These are phyloP conservation scores for Talaromyces sp. DNA, from an alignment of 2,329 filamentous ascomycete species.

Conservation along the genomic window DNA sequence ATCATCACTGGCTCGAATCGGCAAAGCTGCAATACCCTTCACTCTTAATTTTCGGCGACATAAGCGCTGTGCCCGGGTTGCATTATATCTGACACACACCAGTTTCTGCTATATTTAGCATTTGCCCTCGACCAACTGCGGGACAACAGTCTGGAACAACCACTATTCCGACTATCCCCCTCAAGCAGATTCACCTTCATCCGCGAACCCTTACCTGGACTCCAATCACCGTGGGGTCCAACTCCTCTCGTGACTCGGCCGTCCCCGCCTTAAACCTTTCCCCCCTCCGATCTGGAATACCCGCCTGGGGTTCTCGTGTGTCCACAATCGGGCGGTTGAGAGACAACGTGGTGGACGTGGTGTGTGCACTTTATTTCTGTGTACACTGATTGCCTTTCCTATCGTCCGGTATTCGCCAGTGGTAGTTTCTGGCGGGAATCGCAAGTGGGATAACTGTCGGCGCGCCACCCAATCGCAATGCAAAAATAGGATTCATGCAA, in stretches of 20 bases:
- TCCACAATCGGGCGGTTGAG: slow-evolving; percentile 3
- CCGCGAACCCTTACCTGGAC: not conserved
- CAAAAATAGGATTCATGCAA: slow-evolving; percentile 34
- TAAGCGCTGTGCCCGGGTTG: slow-evolving; percentile 24
- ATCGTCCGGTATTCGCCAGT: not conserved
- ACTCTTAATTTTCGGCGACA: slow-evolving; percentile 3
- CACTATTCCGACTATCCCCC: slow-evolving; percentile 9
- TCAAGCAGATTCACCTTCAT: slow-evolving; percentile 1
- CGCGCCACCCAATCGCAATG: slow-evolving; percentile 34
- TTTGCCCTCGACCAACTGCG: slow-evolving; percentile 25
- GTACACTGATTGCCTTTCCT: not conserved
- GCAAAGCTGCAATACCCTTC: not conserved
- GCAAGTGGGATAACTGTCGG: slow-evolving; percentile 23
- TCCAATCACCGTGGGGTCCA: slow-evolving; percentile 12
- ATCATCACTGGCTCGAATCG: not conserved
- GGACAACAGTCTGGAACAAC: slow-evolving; percentile 27
- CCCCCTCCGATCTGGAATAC: slow-evolving; percentile 2
- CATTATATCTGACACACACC: slow-evolving; percentile 31
- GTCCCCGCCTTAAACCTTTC: slow-evolving; percentile 5
- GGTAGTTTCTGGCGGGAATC: slow-evolving; percentile 11
- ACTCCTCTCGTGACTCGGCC: slow-evolving; percentile 5
- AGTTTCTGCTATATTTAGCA: slow-evolving; percentile 42
- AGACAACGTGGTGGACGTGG: slow-evolving; percentile 5
- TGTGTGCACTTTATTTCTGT: not conserved
- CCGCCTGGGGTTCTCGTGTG: slow-evolving; percentile 3